Conservation (phyloP, 305 asterid species). For the Andrographis paniculata region DNA sequence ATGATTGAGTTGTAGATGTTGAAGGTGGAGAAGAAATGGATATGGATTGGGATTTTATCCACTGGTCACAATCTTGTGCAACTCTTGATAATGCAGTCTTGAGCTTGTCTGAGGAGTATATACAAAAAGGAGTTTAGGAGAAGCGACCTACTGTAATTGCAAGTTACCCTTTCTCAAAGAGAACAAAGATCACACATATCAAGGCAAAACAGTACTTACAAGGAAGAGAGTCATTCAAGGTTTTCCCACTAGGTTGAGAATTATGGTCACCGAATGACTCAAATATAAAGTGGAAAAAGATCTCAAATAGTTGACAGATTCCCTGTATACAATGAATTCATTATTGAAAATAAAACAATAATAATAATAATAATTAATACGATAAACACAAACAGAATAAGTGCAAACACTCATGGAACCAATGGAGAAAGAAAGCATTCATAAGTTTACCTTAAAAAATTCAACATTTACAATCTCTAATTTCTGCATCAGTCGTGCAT, state of each 20-base stretch:
- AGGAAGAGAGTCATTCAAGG: constrained; percentile 40
- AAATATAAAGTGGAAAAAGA: constrained; percentile 76
- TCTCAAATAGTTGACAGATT: constrained; percentile 84
- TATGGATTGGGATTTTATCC: constrained; percentile 61
- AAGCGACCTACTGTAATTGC: constrained; percentile 19
- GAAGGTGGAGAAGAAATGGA: constrained; percentile 53
- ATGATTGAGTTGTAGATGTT: constrained; percentile 46
- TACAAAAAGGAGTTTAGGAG: constrained; percentile 21
- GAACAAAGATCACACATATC: constrained; percentile 7
- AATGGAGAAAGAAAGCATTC: constrained; percentile 11
- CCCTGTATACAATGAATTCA: constrained; percentile 43
- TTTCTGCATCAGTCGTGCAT: constrained; percentile 97
- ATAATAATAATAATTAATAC: constrained; percentile 3
- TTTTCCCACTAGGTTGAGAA: constrained; percentile 59
- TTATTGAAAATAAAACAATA: constrained; percentile 2
- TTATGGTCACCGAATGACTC: constrained; percentile 67
- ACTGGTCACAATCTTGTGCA: constrained; percentile 87
- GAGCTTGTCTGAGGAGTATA: constrained; percentile 65
- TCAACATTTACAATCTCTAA: constrained; percentile 84
- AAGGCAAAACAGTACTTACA: constrained; percentile 45
- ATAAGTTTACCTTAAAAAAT: constrained; percentile 68
- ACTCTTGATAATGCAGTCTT: constrained; percentile 79
- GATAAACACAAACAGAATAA: constrained; percentile 11
- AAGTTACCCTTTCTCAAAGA: constrained; percentile 3
- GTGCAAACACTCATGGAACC: constrained; percentile 4